phyloP scores from a whole-genome alignment of 2,329 filamentous ascomycete genomes.

The Diplodia corticola region DNA sequence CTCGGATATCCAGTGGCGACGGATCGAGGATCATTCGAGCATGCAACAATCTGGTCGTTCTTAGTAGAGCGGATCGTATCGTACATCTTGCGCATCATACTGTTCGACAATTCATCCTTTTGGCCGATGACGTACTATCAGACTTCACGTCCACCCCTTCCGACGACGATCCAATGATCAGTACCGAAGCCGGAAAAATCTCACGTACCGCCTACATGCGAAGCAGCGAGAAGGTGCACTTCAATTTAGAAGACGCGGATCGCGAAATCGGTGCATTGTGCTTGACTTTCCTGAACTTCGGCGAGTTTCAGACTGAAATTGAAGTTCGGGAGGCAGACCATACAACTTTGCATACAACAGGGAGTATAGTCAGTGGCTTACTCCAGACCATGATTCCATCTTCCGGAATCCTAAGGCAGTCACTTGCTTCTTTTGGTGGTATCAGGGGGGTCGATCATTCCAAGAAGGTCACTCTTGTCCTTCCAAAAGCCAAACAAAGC shows the following conservation, averaged over 20 bases:
- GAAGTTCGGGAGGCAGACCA: background rate
- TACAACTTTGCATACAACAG: background rate
- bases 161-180: background rate
- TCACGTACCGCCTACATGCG: too few relatives aligned
- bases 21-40: conserved; percentile 19
- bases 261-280: conserved; percentile 40
- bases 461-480: background rate
- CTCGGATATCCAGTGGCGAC: conserved; percentile 20
- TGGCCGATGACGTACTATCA: background rate
- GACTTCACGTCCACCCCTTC: background rate
- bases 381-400: background rate
- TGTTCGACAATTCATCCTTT: conserved; percentile 26
- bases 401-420: background rate
- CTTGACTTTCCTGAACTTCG: conserved; percentile 44
- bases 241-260: conserved; percentile 33
- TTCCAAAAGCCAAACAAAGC: background rate
- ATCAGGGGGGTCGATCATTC: background rate
- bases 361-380: background rate
- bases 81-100: conserved; percentile 28
- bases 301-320: conserved; percentile 40
- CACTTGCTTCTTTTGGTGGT: background rate
- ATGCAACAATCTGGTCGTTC: conserved; percentile 26
- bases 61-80: conserved; percentile 17
- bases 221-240: background rate
- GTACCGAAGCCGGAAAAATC: background rate